phyloP scores from a whole-genome alignment of 2,329 filamentous ascomycete species.

The Fusarium newnesense region DNA sequence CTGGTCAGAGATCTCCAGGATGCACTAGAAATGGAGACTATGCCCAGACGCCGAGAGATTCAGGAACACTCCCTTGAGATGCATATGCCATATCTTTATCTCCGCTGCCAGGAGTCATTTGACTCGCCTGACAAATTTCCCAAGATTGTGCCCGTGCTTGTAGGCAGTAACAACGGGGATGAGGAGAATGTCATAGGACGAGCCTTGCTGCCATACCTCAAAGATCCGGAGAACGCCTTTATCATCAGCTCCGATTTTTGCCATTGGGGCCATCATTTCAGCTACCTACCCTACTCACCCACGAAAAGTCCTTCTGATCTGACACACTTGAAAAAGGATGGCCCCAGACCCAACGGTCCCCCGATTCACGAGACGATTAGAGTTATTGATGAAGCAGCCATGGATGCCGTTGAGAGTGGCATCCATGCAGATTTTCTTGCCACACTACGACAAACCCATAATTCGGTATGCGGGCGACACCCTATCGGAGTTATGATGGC shows the following conservation, averaged over 20 bases:
- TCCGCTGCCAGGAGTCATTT: slow-evolving; percentile 69
- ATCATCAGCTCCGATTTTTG: slow-evolving; percentile 96
- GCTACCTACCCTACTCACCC: slow-evolving; percentile 79
- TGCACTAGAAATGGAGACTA: slow-evolving; percentile 55
- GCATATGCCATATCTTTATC: slow-evolving; percentile 94
- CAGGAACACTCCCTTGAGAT: slow-evolving; percentile 95
- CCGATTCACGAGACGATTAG: slow-evolving; percentile 88
- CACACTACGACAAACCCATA: slow-evolving; percentile 77
- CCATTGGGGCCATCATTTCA: slow-evolving; percentile 89
- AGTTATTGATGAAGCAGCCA: slow-evolving; percentile 81
- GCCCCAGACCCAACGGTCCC: slow-evolving; percentile 50
- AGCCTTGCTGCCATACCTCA: slow-evolving; percentile 81
- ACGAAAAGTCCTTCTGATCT: slow-evolving; percentile 53
- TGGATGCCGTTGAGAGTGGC: slow-evolving; percentile 85
- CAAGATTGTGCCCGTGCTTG: slow-evolving; percentile 82
- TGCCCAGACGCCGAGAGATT: slow-evolving; percentile 75
- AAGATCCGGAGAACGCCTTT: slow-evolving; percentile 80
- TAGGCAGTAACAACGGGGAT: slow-evolving; percentile 74
- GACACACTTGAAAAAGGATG: slow-evolving; percentile 50
- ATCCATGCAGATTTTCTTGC: slow-evolving; percentile 75
- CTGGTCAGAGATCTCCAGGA: slow-evolving; percentile 62
- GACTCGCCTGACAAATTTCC: slow-evolving; percentile 68
- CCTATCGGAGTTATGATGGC: slow-evolving; percentile 95
- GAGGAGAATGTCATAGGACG: slow-evolving; percentile 76
- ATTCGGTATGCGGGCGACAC: slow-evolving; percentile 94